Conservation (phyloP, 2,329 filamentous ascomycete genomes). For the Verticillium nubilum region DNA sequence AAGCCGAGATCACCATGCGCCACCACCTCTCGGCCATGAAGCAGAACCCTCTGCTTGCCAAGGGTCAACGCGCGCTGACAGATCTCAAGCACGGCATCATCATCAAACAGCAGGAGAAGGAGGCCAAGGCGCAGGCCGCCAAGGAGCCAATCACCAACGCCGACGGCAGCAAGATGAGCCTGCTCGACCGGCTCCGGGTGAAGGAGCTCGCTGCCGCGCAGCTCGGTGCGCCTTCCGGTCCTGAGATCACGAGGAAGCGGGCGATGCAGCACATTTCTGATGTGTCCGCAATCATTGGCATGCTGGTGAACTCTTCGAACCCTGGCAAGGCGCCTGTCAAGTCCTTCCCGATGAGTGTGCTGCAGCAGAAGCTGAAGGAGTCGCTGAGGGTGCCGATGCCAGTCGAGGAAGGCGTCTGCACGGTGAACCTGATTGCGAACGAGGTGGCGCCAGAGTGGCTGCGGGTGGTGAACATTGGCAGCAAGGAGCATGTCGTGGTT, state of each 20-base stretch:
- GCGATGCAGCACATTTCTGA: constrained; percentile 66
- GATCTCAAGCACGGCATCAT: constrained; percentile 61
- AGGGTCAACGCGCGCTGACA: constrained; percentile 63
- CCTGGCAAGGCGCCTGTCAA: constrained; percentile 48
- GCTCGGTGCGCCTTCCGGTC: constrained; percentile 34
- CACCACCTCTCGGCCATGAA: constrained; percentile 37
- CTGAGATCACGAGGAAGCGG: constrained; percentile 54
- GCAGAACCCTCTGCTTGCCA: constrained; percentile 52
- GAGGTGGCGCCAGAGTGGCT: constrained; percentile 56
- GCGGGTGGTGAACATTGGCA: constrained; percentile 43
- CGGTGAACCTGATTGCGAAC: constrained; percentile 44
- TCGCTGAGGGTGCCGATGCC: constrained; percentile 55
- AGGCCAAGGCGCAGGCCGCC: constrained; percentile 26
- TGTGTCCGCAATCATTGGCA: constrained; percentile 60
- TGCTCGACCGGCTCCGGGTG: constrained; percentile 69
- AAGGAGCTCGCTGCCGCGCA: constrained; percentile 56
- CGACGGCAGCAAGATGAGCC: constrained; percentile 52
- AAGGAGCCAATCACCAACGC: constrained; percentile 14
- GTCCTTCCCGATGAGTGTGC: constrained; percentile 58
- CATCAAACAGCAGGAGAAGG: constrained; percentile 42
- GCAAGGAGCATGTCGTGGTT: constrained; percentile 53
- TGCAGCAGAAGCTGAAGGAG: constrained; percentile 62
- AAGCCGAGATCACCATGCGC: constrained; percentile 46
- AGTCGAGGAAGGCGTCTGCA: constrained; percentile 43
- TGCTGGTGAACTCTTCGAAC: constrained; percentile 51